Evolutionary conservation across 805 yeast species (phyloP).

Genomic region (Barnettozyma californica): DNA sequence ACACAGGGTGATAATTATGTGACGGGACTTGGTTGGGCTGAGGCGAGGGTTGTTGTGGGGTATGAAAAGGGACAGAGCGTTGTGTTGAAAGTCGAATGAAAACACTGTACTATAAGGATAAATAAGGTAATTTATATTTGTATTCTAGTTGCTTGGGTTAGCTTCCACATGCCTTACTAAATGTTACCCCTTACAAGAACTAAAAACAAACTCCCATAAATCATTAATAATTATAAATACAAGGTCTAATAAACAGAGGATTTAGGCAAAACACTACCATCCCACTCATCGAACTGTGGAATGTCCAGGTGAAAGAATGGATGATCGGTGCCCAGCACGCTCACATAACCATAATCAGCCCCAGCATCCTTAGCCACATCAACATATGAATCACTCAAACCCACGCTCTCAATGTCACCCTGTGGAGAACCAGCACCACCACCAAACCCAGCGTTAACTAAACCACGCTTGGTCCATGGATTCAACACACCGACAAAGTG

Average conservation of each 20-base stretch:
- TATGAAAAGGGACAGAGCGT: conserved; percentile 3
- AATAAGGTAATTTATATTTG: not conserved
- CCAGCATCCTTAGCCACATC: conserved; percentile 21
- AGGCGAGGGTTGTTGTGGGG: not conserved
- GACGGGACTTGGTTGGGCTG: conserved; percentile 7
- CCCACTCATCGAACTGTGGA: conserved; percentile 37
- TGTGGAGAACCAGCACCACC: conserved; percentile 38
- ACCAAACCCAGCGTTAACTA: conserved; percentile 76
- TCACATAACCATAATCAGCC: conserved; percentile 34
- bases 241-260: not conserved
- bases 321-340: conserved; percentile 59
- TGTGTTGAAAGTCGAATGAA: not conserved
- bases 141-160: not conserved
- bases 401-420: conserved; percentile 23
- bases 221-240: not conserved
- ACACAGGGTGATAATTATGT: conserved; percentile 4
- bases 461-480: conserved; percentile 81
- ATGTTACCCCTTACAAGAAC: not conserved
- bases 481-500: conserved; percentile 83
- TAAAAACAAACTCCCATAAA: not conserved
- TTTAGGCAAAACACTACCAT: not conserved
- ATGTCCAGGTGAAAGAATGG: conserved; percentile 79
- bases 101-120: not conserved
- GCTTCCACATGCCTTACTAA: not conserved
- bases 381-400: conserved; percentile 15